A percentile compares a stretch with the other conserved stretches of the same genome.
Conservation (phyloP, 2,329 filamentous ascomycete genomes). For the Diplodia scrobiculata region DNA sequence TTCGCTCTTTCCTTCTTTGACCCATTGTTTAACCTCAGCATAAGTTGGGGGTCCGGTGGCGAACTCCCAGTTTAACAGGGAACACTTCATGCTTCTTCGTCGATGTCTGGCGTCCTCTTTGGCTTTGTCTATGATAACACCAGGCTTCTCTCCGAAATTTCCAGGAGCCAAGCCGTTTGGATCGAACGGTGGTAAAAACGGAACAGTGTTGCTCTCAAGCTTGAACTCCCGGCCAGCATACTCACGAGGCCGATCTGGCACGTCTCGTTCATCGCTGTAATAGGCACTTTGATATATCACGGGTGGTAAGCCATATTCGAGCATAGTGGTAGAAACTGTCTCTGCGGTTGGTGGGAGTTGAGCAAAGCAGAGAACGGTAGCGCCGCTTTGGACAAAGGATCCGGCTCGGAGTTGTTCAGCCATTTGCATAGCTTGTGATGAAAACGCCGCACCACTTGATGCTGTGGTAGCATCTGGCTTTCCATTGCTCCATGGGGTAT, state of each 20-base stretch:
- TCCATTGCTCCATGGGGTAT: slow-evolving; percentile 42
- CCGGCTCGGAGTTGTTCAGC: slow-evolving; percentile 32
- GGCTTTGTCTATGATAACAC: slow-evolving; percentile 53
- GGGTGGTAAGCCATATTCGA: slow-evolving; percentile 61
- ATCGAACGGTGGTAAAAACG: slow-evolving; percentile 80
- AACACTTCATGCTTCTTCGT: slow-evolving; percentile 60
- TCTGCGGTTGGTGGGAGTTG: slow-evolving; percentile 47
- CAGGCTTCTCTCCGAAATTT: slow-evolving; percentile 57
- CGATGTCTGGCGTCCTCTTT: slow-evolving; percentile 57
- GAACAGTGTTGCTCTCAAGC: slow-evolving; percentile 71
- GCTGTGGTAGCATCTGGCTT: slow-evolving; percentile 33
- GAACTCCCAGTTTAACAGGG: slow-evolving; percentile 75
- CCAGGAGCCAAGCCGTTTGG: slow-evolving; percentile 60
- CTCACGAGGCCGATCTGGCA: slow-evolving; percentile 73
- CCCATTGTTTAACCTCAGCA: slow-evolving; percentile 71
- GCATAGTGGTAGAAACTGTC: slow-evolving; percentile 60
- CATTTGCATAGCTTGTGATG: slow-evolving; percentile 34
- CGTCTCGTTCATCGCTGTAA: slow-evolving; percentile 81
- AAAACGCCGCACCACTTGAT: slow-evolving; percentile 32
- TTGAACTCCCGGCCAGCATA: slow-evolving; percentile 88
- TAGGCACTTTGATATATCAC: slow-evolving; percentile 82
- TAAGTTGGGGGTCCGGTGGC: slow-evolving; percentile 68
- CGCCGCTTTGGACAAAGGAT: slow-evolving; percentile 32
- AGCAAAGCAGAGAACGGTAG: slow-evolving; percentile 42
- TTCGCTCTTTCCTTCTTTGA: slow-evolving; percentile 39